Conservation (phyloP, 2,329 filamentous ascomycete genomes). For the Cladosporium sp. region DNA sequence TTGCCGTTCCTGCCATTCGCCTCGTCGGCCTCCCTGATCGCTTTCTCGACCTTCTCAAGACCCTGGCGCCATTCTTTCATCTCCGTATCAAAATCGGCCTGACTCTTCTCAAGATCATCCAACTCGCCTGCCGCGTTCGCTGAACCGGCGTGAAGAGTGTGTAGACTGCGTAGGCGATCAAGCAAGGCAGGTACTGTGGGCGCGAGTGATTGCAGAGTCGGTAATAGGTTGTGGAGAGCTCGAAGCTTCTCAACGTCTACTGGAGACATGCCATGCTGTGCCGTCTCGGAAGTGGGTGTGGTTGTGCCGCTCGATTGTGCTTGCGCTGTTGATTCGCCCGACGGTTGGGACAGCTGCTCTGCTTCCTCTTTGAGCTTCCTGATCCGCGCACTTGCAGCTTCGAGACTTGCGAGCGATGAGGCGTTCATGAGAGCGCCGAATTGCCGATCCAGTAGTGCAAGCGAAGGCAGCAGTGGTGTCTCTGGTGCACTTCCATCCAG, state of each 20-base stretch:
- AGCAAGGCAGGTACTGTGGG: slow-evolving; percentile 83
- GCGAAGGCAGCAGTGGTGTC: slow-evolving; percentile 75
- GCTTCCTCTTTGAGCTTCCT: slow-evolving; percentile 58
- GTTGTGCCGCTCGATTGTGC: slow-evolving; percentile 32
- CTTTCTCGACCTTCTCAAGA: slow-evolving; percentile 73
- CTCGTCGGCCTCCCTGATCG: slow-evolving; percentile 68
- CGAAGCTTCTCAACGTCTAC: slow-evolving; percentile 87
- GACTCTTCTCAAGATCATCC: slow-evolving; percentile 73
- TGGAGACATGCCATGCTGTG: slow-evolving; percentile 33
- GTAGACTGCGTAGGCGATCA: slow-evolving; percentile 79
- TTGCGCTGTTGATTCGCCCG: slow-evolving; percentile 27
- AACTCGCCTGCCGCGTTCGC: slow-evolving; percentile 77
- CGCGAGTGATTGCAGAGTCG: slow-evolving; percentile 82
- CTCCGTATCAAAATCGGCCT: slow-evolving; percentile 79
- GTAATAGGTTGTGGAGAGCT: slow-evolving; percentile 82
- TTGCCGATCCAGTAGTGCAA: slow-evolving; percentile 79
- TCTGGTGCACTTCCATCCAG: slow-evolving; percentile 62
- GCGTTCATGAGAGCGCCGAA: slow-evolving; percentile 69
- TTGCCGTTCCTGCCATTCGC: slow-evolving; percentile 77
- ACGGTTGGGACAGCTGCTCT: slow-evolving; percentile 59
- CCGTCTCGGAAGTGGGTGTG: slow-evolving; percentile 18
- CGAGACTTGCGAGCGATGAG: slow-evolving; percentile 70
- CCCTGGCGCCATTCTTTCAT: slow-evolving; percentile 84
- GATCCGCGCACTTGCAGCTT: slow-evolving; percentile 47
- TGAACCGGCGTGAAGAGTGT: slow-evolving; percentile 82